phyloP scores from a whole-genome alignment of 1,284 basidiomycete species.

The Cutaneotrichosporon dermatis region DNA sequence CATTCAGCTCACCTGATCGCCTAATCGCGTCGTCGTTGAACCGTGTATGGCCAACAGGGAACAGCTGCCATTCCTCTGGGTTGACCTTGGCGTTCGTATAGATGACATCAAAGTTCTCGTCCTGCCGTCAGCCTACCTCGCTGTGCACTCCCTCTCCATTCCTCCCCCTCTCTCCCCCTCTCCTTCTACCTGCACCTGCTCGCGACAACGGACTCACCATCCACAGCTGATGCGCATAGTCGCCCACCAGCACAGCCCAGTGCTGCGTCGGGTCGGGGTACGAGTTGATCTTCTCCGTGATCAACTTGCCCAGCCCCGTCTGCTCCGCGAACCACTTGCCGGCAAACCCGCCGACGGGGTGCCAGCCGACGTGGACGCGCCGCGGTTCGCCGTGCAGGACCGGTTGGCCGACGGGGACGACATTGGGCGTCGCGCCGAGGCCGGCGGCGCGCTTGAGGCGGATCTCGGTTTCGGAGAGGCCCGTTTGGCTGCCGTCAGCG shows the following conservation, averaged over 20 bases:
- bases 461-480: conserved; percentile 9
- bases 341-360: conserved; percentile 16
- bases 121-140: conserved; percentile 7
- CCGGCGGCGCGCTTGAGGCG: conserved; percentile 11
- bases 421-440: conserved; percentile 14
- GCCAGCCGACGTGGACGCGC: conserved; percentile 14
- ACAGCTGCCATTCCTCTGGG: conserved; percentile 14
- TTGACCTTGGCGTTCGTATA: conserved; percentile 14
- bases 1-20: conserved; percentile 5
- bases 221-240: conserved; percentile 20
- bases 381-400: not conserved
- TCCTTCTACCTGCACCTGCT: no score
- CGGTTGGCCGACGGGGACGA: conserved; percentile 8
- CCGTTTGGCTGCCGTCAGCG: conserved; percentile 4
- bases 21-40: conserved; percentile 22
- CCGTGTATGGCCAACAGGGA: conserved; percentile 12
- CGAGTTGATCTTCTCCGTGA: conserved; percentile 19
- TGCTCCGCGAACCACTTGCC: conserved; percentile 18
- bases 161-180: no score
- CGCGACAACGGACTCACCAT: conserved; percentile 16
- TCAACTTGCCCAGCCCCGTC: conserved; percentile 16
- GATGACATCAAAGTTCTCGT: conserved; percentile 22
- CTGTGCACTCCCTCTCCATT: no score
- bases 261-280: conserved; percentile 22
- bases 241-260: conserved; percentile 19